Evolutionary conservation across 768 basidiomycete species (phyloP).

Genomic region (Trametes villosa): DNA sequence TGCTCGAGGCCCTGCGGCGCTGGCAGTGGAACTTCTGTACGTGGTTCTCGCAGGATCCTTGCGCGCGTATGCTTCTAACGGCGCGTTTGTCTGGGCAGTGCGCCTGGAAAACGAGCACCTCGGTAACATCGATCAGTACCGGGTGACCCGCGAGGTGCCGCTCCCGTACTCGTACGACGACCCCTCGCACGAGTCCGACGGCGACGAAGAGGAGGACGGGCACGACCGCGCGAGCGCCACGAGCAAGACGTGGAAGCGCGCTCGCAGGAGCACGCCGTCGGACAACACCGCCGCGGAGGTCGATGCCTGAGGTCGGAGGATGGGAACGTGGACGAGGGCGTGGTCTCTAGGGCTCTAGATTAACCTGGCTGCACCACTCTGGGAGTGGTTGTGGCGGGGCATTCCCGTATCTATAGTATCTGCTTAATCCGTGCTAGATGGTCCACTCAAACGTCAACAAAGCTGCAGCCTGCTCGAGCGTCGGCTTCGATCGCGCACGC

Average conservation of each 20-base stretch:
- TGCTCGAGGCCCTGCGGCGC: constrained; percentile 79
- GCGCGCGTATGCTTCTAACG: not conserved
- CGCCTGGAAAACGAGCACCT: constrained; percentile 91
- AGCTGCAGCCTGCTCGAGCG: no score
- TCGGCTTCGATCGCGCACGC: no score
- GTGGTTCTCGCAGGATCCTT: constrained; percentile 32
- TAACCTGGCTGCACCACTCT: not conserved
- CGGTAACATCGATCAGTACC: constrained; percentile 92
- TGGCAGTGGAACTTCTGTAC: constrained; percentile 93
- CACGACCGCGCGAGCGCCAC: constrained; percentile 24
- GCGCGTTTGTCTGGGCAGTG: constrained; percentile 43
- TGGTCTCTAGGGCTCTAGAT: not conserved
- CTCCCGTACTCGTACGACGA: constrained; percentile 73
- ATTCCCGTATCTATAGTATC: constrained; percentile 11
- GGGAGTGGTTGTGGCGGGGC: not conserved
- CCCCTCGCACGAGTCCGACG: constrained; percentile 43
- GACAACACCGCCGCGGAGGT: not conserved
- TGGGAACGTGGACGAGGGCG: not conserved
- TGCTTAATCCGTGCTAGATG: no score
- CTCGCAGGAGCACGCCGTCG: not conserved
- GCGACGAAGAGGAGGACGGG: constrained; percentile 49
- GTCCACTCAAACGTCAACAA: no score
- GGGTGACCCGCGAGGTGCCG: constrained; percentile 83
- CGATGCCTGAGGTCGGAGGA: constrained; percentile 10
- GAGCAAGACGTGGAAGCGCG: constrained; percentile 34